Percentiles rank a stretch among this genome's conserved stretches.
Evolutionary conservation across 2,329 filamentous ascomycete genomes (phyloP).

Genomic region (Arthrobotrys entomopaga): DNA sequence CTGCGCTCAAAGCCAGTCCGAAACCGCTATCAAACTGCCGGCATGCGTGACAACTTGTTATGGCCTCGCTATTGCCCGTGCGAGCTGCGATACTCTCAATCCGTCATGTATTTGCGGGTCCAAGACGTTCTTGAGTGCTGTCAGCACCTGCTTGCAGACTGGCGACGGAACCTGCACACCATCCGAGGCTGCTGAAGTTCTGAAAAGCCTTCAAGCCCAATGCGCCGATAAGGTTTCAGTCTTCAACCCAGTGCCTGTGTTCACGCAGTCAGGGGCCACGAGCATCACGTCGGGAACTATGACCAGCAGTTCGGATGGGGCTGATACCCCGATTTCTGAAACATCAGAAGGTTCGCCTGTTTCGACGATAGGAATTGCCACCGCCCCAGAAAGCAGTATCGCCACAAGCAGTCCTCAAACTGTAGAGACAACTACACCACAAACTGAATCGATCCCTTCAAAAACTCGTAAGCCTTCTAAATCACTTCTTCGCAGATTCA

Average conservation of each 20-base stretch:
- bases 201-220: conserved; percentile 44
- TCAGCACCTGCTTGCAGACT: conserved; percentile 36
- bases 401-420: conserved; percentile 4
- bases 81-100: conserved; percentile 47
- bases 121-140: conserved; percentile 39
- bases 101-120: conserved; percentile 51
- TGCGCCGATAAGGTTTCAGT: conserved; percentile 42
- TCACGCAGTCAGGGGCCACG: conserved; percentile 20
- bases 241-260: conserved; percentile 30
- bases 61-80: conserved; percentile 41
- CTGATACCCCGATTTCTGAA: conserved; percentile 5
- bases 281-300: conserved; percentile 19
- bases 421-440: conserved; percentile 13
- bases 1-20: conserved; percentile 27
- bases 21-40: conserved; percentile 23
- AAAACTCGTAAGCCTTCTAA: conserved; percentile 29
- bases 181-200: conserved; percentile 31
- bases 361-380: conserved; percentile 40
- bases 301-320: background rate
- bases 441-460: conserved; percentile 16
- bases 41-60: conserved; percentile 47
- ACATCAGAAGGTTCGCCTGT: background rate
- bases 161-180: conserved; percentile 39
- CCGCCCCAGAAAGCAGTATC: conserved; percentile 14
- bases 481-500: background rate